These are phyloP conservation scores for Cenococcum geophilum DNA, from an alignment of 495 filamentous ascomycete species.

Conservation along the genomic window DNA sequence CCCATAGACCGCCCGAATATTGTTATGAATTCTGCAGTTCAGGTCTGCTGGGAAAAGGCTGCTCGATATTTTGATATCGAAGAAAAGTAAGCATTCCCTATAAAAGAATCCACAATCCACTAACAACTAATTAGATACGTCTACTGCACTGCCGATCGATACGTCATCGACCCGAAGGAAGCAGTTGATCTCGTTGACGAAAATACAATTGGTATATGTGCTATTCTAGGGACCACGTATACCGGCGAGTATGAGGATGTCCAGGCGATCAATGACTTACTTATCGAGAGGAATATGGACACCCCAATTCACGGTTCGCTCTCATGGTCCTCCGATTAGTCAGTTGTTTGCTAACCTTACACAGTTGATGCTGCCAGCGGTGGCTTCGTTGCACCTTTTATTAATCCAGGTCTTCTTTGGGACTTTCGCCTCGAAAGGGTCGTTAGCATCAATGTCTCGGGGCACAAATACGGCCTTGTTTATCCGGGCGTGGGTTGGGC, in stretches of 20 bases:
- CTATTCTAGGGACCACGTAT: constrained; percentile 84
- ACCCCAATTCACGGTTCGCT: constrained; percentile 60
- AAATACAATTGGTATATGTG: constrained; percentile 92
- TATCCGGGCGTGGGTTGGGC: constrained; percentile 94
- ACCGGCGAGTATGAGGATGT: constrained; percentile 95
- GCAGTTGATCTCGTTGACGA: constrained; percentile 82
- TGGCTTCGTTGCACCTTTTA: constrained; percentile 86
- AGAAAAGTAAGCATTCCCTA: constrained; percentile 48
- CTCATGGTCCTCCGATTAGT: background rate
- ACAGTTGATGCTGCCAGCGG: constrained; percentile 78
- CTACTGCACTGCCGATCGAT: constrained; percentile 74
- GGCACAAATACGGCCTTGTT: constrained; percentile 78
- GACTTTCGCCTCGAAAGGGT: constrained; percentile 84
- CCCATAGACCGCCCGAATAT: constrained; percentile 73
- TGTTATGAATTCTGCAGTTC: constrained; percentile 85
- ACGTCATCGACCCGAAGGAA: constrained; percentile 78
- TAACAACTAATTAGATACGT: constrained; percentile 56
- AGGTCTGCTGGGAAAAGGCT: constrained; percentile 96
- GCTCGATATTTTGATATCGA: constrained; percentile 92
- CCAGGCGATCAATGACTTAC: constrained; percentile 78
- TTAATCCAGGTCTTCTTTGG: constrained; percentile 74
- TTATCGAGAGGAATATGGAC: constrained; percentile 64
- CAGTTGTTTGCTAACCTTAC: background rate
- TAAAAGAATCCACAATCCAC: background rate
- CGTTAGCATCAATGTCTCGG: constrained; percentile 85